phyloP scores from a whole-genome alignment of 805 yeast genomes.

The Candida multigemmis region DNA sequence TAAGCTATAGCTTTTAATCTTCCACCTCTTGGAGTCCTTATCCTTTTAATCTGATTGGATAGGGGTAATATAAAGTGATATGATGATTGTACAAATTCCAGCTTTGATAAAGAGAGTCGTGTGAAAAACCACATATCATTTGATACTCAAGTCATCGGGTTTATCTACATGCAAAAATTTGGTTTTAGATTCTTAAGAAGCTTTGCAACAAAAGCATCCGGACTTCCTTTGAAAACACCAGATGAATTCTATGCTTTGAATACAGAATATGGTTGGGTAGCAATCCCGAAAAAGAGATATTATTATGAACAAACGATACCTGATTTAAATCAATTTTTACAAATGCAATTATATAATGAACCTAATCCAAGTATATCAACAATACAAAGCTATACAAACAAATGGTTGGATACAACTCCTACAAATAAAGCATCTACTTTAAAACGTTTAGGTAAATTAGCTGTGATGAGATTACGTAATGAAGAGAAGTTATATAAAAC shows the following conservation, averaged over 20 bases:
- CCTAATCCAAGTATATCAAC: too few relatives aligned
- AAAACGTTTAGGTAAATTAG: too few relatives aligned
- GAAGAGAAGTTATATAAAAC: too few relatives aligned
- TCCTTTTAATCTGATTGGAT: too few relatives aligned
- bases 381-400: too few relatives aligned
- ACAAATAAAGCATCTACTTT: too few relatives aligned
- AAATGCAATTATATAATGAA: too few relatives aligned
- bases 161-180: background rate
- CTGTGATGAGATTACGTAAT: too few relatives aligned
- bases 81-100: background rate
- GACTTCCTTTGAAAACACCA: conserved; percentile 3
- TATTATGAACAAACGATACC: conserved; percentile 10
- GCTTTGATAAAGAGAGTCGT: conserved; percentile 1
- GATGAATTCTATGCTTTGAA: conserved; percentile 5
- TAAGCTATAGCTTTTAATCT: too few relatives aligned
- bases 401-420: too few relatives aligned
- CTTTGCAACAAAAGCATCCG: background rate
- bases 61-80: background rate
- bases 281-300: conserved; percentile 8
- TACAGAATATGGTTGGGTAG: conserved; percentile 14
- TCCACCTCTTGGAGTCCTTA: too few relatives aligned
- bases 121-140: background rate
- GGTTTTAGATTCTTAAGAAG: background rate
- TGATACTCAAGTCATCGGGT: background rate
- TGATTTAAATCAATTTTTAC: too few relatives aligned